A percentile compares a stretch with the other conserved stretches of the same genome.
Evolutionary conservation across 2,329 filamentous ascomycete genomes (phyloP).

Genomic region (Ophiognomonia clavigignenti-juglandacearum): DNA sequence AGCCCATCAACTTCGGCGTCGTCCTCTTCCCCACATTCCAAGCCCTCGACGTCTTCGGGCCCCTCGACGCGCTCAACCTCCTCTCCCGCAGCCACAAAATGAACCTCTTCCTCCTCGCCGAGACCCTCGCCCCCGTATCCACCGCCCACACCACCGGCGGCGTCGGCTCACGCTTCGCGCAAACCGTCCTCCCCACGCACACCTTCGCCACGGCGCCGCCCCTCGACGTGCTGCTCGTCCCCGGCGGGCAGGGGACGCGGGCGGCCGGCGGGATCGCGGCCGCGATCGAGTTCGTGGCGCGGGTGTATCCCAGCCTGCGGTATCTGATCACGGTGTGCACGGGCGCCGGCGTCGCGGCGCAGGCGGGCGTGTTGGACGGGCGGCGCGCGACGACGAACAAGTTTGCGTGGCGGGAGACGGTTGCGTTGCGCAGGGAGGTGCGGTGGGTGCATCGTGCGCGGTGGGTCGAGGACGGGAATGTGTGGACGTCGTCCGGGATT

Average conservation of each 20-base stretch:
- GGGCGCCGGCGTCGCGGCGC: conserved; percentile 45
- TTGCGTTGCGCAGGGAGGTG: conserved; percentile 34
- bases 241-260: conserved; percentile 53
- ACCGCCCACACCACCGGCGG: not conserved
- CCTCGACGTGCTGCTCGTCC: conserved; percentile 63
- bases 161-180: not conserved
- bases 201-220: conserved; percentile 49
- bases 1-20: conserved; percentile 18
- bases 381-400: conserved; percentile 56
- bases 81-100: conserved; percentile 17
- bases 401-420: conserved; percentile 36
- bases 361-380: conserved; percentile 48
- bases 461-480: conserved; percentile 54
- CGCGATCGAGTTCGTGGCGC: conserved; percentile 34
- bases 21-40: conserved; percentile 23
- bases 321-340: conserved; percentile 55
- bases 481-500: conserved; percentile 55
- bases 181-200: conserved; percentile 31
- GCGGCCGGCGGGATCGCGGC: conserved; percentile 23
- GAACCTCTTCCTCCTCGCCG: conserved; percentile 21
- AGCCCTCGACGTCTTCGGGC: conserved; percentile 24
- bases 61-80: conserved; percentile 22
- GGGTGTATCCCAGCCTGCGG: conserved; percentile 33
- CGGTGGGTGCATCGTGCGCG: conserved; percentile 49
- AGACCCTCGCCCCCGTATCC: conserved; percentile 19